Percentiles rank a stretch among this genome's conserved stretches.
These are phyloP conservation scores for Paecilomyces niveus DNA, from an alignment of 2,329 filamentous ascomycete genomes.

Conservation along the genomic window DNA sequence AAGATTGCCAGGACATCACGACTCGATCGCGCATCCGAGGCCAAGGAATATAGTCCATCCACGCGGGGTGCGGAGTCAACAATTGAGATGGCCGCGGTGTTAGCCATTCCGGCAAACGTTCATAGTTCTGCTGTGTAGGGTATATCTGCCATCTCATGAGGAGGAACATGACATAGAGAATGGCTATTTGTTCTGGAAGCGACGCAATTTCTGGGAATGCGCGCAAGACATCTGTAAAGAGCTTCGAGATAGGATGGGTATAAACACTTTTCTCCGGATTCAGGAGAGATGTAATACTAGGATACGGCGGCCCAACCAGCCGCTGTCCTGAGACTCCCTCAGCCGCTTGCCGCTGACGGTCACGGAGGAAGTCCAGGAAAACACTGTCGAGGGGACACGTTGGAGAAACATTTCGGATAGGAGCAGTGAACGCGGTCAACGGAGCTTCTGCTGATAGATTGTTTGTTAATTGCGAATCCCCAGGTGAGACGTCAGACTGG, in stretches of 20 bases:
- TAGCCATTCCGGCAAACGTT: constrained; percentile 67
- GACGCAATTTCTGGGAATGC: constrained; percentile 74
- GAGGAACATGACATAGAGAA: constrained; percentile 80
- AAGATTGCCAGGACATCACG: constrained; percentile 47
- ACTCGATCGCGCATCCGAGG: constrained; percentile 66
- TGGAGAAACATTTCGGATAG: constrained; percentile 55
- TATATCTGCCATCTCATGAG: constrained; percentile 79
- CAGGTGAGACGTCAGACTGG: constrained; percentile 14
- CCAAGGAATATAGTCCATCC: constrained; percentile 79
- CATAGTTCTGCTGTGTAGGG: constrained; percentile 71
- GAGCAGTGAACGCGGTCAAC: constrained; percentile 29
- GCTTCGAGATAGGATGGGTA: constrained; percentile 71
- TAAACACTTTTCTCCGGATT: constrained; percentile 58
- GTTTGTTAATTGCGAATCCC: constrained; percentile 17
- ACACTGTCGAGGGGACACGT: constrained; percentile 73
- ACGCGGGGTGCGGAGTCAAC: constrained; percentile 62
- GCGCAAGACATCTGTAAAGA: constrained; percentile 76
- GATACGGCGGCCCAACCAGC: constrained; percentile 69
- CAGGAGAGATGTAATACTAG: constrained; percentile 69
- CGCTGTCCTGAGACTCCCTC: constrained; percentile 59
- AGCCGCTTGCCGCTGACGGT: constrained; percentile 58
- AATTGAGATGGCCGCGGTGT: constrained; percentile 61
- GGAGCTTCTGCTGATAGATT: constrained; percentile 16
- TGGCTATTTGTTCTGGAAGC: constrained; percentile 75
- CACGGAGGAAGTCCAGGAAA: constrained; percentile 70